phyloP scores from a whole-genome alignment of 257 asterid species.

The Gynochthodes officinalis region DNA sequence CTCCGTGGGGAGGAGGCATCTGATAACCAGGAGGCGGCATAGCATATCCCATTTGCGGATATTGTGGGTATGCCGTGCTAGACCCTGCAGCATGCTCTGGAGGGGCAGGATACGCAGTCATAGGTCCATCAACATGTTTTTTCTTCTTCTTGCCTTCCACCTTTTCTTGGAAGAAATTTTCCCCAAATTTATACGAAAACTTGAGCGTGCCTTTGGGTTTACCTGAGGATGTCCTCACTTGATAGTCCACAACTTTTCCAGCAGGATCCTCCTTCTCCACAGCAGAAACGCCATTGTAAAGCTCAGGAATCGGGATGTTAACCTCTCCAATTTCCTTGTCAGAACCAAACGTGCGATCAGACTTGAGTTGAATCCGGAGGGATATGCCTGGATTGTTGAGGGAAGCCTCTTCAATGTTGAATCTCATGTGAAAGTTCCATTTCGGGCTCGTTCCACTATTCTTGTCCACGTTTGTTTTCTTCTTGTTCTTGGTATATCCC shows the following conservation, averaged over 20 bases:
- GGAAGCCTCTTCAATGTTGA: conserved; percentile 52
- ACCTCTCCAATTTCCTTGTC: conserved; percentile 62
- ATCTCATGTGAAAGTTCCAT: conserved; percentile 35
- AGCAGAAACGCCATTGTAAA: conserved; percentile 21
- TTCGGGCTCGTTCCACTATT: conserved; percentile 34
- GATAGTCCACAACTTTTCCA: conserved; percentile 45
- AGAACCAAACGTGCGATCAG: conserved; percentile 38
- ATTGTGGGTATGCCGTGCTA: conserved; percentile 19
- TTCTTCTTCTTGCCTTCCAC: conserved; percentile 19
- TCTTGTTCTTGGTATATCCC: conserved; percentile 15
- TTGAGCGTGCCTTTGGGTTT: conserved; percentile 67
- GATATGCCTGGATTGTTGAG: conserved; percentile 49
- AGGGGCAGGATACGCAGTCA: conserved; percentile 48
- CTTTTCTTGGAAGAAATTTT: conserved; percentile 35
- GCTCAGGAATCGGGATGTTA: conserved; percentile 52
- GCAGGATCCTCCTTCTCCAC: conserved; percentile 19
- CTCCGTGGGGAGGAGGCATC: conserved; percentile 18
- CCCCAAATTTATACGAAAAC: conserved; percentile 64
- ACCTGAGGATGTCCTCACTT: conserved; percentile 50
- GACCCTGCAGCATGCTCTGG: conserved; percentile 15
- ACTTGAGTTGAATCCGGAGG: conserved; percentile 49
- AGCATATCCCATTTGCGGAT: conserved; percentile 36
- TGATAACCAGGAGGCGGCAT: conserved; percentile 14
- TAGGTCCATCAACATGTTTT: conserved; percentile 31
- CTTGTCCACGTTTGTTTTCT: conserved; percentile 32